A percentile compares a stretch with the other conserved stretches of the same genome.
Conservation (phyloP, 1,284 basidiomycete genomes). For the Cryptococcus jaspeensis region DNA sequence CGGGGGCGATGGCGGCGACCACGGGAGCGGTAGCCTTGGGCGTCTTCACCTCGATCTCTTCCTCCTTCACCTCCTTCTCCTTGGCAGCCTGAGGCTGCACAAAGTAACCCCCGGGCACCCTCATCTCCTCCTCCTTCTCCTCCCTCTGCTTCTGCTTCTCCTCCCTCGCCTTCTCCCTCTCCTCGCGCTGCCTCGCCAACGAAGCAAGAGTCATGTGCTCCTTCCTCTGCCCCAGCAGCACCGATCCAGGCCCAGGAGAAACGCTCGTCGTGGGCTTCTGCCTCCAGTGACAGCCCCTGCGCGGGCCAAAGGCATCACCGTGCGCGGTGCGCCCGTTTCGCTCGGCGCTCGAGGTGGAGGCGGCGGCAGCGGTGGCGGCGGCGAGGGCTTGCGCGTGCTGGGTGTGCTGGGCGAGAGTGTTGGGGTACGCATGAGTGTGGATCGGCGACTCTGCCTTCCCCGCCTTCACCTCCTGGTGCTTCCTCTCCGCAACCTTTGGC, state of each 20-base stretch:
- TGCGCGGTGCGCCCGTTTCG: conserved; percentile 3
- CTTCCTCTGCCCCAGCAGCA: not conserved
- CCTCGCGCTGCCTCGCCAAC: not conserved
- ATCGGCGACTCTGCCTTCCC: no score
- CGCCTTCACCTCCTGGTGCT: no score
- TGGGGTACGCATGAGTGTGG: no score
- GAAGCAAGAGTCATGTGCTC: not conserved
- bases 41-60: not conserved
- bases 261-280: conserved; percentile 11
- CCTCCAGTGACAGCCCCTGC: conserved; percentile 16
- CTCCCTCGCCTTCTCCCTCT: not conserved
- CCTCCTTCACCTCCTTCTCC: conserved; percentile 1
- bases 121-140: conserved; percentile 8
- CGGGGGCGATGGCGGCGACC: not conserved
- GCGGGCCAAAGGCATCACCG: conserved; percentile 23
- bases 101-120: conserved; percentile 21
- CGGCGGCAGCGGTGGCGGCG: not conserved
- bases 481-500: no score
- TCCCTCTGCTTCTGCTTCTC: not conserved
- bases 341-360: not conserved
- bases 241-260: not conserved
- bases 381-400: not conserved
- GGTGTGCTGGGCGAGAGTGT: no score
- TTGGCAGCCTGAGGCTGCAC: not conserved
- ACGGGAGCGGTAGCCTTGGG: not conserved